Percentiles rank a stretch among this genome's conserved stretches.
phyloP scores from a whole-genome alignment of 768 basidiomycete genomes.

The Leccinum uliginosum region DNA sequence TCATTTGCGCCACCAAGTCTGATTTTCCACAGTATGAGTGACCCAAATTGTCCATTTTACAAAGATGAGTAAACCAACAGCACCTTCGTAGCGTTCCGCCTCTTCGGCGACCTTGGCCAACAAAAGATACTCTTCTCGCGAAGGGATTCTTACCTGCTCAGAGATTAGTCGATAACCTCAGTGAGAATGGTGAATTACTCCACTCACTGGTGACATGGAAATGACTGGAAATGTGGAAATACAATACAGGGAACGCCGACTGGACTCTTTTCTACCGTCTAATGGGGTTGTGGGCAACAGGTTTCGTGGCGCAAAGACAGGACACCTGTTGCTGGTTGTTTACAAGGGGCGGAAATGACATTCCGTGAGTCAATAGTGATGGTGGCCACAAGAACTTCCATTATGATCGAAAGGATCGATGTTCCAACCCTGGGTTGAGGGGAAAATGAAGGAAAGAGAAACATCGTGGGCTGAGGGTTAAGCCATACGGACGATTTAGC shows the following conservation, averaged over 20 bases:
- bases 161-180: constrained; percentile 3
- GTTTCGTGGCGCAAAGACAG: constrained; percentile 9
- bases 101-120: constrained; percentile 84
- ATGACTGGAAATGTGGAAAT: constrained; percentile 10
- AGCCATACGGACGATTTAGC: constrained; percentile 3
- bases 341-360: constrained; percentile 14
- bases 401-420: constrained; percentile 2
- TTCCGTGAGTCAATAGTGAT: constrained; percentile 4
- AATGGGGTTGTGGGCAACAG: constrained; percentile 31
- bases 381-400: constrained; percentile 3
- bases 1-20: constrained; percentile 80
- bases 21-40: constrained; percentile 18
- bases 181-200: background rate
- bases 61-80: constrained; percentile 8
- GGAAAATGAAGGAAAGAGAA: constrained; percentile 13
- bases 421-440: constrained; percentile 30
- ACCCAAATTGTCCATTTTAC: background rate
- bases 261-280: constrained; percentile 27
- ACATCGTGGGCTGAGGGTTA: constrained; percentile 28
- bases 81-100: constrained; percentile 87
- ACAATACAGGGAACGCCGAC: background rate
- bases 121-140: constrained; percentile 42
- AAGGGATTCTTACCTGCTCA: constrained; percentile 27
- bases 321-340: constrained; percentile 10
- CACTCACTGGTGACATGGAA: constrained; percentile 30